These are phyloP conservation scores for Neonectria punicea DNA, from an alignment of 2,329 filamentous ascomycete species.

Conservation along the genomic window DNA sequence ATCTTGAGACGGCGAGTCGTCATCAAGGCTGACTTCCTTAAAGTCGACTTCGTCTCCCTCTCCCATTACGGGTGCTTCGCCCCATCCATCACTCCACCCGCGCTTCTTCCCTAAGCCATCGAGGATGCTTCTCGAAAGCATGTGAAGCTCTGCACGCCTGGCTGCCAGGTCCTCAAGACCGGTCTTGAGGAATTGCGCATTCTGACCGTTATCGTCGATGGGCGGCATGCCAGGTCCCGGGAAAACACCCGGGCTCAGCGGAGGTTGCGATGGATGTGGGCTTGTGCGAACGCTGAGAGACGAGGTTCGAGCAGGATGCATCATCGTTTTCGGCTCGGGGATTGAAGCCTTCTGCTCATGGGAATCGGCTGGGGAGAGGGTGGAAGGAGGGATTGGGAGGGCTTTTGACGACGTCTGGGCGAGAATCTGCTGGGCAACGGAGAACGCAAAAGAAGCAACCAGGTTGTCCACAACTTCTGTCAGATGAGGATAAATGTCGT, in stretches of 20 bases:
- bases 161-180: slow-evolving; percentile 87
- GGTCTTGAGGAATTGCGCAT: slow-evolving; percentile 63
- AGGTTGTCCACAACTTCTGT: slow-evolving; percentile 75
- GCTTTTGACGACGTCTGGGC: slow-evolving; percentile 78
- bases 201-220: slow-evolving; percentile 53
- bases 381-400: slow-evolving; percentile 72
- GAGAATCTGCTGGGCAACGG: slow-evolving; percentile 79
- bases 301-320: slow-evolving; percentile 73
- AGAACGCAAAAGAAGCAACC: slow-evolving; percentile 81
- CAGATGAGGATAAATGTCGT: slow-evolving; percentile 50
- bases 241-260: slow-evolving; percentile 64
- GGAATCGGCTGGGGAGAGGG: slow-evolving; percentile 56
- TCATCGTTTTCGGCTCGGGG: slow-evolving; percentile 75
- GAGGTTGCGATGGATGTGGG: slow-evolving; percentile 50
- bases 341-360: slow-evolving; percentile 71
- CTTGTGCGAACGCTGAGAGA: slow-evolving; percentile 63
- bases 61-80: slow-evolving; percentile 64
- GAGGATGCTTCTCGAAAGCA: slow-evolving; percentile 82
- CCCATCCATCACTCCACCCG: slow-evolving; percentile 84
- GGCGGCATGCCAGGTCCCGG: slow-evolving; percentile 57
- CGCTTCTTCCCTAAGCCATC: slow-evolving; percentile 77
- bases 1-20: slow-evolving; percentile 44
- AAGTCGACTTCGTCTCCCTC: slow-evolving; percentile 58
- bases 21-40: slow-evolving; percentile 67
- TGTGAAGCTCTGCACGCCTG: slow-evolving; percentile 82